phyloP scores from a whole-genome alignment of 495 filamentous ascomycete species.

The Lentithecium fluviatile region DNA sequence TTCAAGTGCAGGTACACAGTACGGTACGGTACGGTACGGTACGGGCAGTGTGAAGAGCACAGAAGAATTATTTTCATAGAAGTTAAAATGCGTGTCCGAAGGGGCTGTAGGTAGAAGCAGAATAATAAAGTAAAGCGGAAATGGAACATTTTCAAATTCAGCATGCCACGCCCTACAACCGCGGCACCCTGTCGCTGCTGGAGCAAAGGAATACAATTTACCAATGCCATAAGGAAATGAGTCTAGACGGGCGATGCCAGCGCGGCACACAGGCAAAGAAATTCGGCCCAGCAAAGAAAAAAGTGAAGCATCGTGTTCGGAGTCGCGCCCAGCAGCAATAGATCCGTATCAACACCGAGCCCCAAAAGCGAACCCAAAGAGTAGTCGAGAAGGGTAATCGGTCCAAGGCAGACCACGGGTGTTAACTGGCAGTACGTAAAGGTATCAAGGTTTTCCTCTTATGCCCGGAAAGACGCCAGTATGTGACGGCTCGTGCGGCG shows the following conservation, averaged over 20 bases:
- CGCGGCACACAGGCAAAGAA: constrained; percentile 1
- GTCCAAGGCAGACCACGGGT: constrained; percentile 17
- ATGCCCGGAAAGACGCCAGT: constrained; percentile 7
- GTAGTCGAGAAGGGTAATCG: constrained; percentile 27
- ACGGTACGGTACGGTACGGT: too few species aligned
- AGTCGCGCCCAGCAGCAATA: constrained; percentile 18
- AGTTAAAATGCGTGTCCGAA: not conserved
- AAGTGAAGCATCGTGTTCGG: constrained; percentile 6
- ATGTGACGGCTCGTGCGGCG: constrained; percentile 25
- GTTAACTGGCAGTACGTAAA: constrained; percentile 32
- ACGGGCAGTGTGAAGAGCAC: not conserved
- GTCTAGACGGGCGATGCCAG: constrained; percentile 16
- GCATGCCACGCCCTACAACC: constrained; percentile 1
- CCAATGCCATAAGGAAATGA: constrained; percentile 26
- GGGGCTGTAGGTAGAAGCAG: not conserved
- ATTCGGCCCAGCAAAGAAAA: constrained; percentile 17
- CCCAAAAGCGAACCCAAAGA: constrained; percentile 28
- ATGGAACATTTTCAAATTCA: constrained; percentile 17
- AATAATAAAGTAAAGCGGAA: not conserved
- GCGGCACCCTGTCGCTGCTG: constrained; percentile 5
- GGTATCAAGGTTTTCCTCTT: constrained; percentile 28
- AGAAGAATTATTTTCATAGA: constrained; percentile 25
- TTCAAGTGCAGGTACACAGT: not conserved
- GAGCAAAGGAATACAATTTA: constrained; percentile 20
- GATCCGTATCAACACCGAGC: constrained; percentile 34